Conservation (phyloP, 192 early-diverging fungal genomes). For the Coemansia sp. region DNA sequence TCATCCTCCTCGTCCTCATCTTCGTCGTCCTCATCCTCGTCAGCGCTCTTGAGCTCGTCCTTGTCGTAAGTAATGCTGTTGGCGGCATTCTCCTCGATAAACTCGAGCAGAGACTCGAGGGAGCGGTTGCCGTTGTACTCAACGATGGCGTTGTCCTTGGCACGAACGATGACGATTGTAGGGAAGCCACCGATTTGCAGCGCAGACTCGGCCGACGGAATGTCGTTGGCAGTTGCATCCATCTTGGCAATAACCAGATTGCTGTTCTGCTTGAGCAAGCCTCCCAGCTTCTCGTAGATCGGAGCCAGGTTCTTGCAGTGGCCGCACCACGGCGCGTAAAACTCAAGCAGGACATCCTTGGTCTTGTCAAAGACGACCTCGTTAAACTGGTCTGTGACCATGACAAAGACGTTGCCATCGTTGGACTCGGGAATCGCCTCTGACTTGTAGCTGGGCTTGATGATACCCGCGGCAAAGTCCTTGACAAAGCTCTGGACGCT, state of each 20-base stretch:
- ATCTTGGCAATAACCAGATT: conserved; percentile 86
- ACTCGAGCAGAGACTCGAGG: conserved; percentile 71
- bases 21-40: conserved; percentile 20
- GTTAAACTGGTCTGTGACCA: conserved; percentile 84
- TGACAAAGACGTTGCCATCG: conserved; percentile 83
- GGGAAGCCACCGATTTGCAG: conserved; percentile 90
- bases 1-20: conserved; percentile 31
- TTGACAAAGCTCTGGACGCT: conserved; percentile 62
- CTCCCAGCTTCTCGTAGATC: conserved; percentile 81
- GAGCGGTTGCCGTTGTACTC: conserved; percentile 84
- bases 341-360: conserved; percentile 92
- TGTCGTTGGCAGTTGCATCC: conserved; percentile 93
- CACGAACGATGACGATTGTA: conserved; percentile 90
- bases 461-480: conserved; percentile 62
- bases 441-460: conserved; percentile 79
- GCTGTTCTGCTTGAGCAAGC: conserved; percentile 52
- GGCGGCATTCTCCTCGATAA: conserved; percentile 73
- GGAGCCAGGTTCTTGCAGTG: conserved; percentile 73
- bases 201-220: conserved; percentile 62
- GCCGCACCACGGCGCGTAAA: conserved; percentile 89
- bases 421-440: conserved; percentile 80
- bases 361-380: conserved; percentile 77
- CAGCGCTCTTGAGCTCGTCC: conserved; percentile 30
- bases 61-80: conserved; percentile 47
- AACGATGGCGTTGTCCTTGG: conserved; percentile 71